Conservation (phyloP, 192 early-diverging fungal genomes). For the Coemansia erecta region DNA sequence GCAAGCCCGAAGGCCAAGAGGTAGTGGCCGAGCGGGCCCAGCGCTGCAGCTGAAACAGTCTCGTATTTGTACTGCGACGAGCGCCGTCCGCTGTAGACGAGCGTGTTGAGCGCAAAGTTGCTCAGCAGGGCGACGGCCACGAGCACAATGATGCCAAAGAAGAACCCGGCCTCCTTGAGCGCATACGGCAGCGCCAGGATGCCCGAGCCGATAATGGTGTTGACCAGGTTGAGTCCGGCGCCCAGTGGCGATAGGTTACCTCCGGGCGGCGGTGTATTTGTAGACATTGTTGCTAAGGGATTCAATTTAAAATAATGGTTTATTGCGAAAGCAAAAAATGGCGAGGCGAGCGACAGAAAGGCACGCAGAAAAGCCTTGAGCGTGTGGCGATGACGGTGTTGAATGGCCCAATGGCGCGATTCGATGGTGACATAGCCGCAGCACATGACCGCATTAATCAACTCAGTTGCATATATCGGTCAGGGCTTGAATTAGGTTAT, state of each 20-base stretch:
- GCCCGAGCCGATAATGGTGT: slow-evolving; percentile 67
- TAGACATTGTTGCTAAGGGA: background rate
- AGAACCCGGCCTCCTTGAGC: slow-evolving; percentile 61
- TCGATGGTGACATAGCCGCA: slow-evolving; percentile 1
- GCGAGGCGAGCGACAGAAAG: background rate
- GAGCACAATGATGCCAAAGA: slow-evolving; percentile 52
- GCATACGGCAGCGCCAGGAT: slow-evolving; percentile 68
- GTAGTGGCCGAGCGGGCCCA: slow-evolving; percentile 56
- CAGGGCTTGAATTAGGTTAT: slow-evolving; percentile 58
- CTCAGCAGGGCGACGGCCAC: slow-evolving; percentile 52
- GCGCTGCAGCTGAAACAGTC: slow-evolving; percentile 43
- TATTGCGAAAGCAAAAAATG: background rate
- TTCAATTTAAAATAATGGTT: background rate
- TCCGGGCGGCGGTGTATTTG: background rate
- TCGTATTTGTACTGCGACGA: slow-evolving; percentile 57
- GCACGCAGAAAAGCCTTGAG: background rate
- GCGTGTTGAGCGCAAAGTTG: slow-evolving; percentile 52
- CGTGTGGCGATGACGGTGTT: background rate
- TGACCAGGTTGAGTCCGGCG: slow-evolving; percentile 63
- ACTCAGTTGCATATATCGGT: slow-evolving; percentile 11
- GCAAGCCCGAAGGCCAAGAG: slow-evolving; percentile 57
- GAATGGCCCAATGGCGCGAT: background rate
- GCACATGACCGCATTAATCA: background rate
- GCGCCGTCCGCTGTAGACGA: slow-evolving; percentile 57
- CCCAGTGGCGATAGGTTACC: slow-evolving; percentile 33